A percentile compares a stretch with the other conserved stretches of the same genome.
phyloP scores from a whole-genome alignment of 768 basidiomycete species.

The Auriscalpium vulgare region DNA sequence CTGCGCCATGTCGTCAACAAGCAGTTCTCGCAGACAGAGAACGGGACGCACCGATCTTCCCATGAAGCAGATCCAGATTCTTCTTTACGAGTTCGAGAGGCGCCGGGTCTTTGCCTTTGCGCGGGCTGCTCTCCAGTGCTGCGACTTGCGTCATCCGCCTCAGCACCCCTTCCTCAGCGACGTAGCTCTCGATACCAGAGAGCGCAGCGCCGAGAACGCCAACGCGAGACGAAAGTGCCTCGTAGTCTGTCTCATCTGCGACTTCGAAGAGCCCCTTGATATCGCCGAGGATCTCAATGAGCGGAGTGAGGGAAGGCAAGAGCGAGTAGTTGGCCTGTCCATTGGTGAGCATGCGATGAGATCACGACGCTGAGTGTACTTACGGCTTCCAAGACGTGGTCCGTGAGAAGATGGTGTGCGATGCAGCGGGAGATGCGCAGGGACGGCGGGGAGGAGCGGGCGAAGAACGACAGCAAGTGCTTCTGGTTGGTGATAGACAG shows the following conservation, averaged over 20 bases:
- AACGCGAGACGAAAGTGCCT: constrained; percentile 47
- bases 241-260: constrained; percentile 40
- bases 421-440: constrained; percentile 51
- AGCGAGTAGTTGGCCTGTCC: constrained; percentile 22
- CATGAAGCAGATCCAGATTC: constrained; percentile 46
- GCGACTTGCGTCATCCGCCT: neutral
- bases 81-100: constrained; percentile 42
- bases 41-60: constrained; percentile 47
- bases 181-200: constrained; percentile 50
- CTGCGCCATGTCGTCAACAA: constrained; percentile 25
- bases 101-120: constrained; percentile 26
- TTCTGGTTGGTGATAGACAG: constrained; percentile 44
- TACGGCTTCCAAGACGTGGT: constrained; percentile 7
- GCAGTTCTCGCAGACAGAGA: neutral
- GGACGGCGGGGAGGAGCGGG: constrained; percentile 39
- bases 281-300: constrained; percentile 43
- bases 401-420: constrained; percentile 41
- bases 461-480: constrained; percentile 41
- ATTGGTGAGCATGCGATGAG: neutral
- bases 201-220: constrained; percentile 52
- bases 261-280: constrained; percentile 29
- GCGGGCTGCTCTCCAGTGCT: constrained; percentile 16
- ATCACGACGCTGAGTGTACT: neutral
- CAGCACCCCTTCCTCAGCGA: constrained; percentile 32
- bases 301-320: constrained; percentile 42